These are phyloP conservation scores for Schizochytrium sp. DNA, from an alignment of 108 stramenopile species.

Conservation along the genomic window DNA sequence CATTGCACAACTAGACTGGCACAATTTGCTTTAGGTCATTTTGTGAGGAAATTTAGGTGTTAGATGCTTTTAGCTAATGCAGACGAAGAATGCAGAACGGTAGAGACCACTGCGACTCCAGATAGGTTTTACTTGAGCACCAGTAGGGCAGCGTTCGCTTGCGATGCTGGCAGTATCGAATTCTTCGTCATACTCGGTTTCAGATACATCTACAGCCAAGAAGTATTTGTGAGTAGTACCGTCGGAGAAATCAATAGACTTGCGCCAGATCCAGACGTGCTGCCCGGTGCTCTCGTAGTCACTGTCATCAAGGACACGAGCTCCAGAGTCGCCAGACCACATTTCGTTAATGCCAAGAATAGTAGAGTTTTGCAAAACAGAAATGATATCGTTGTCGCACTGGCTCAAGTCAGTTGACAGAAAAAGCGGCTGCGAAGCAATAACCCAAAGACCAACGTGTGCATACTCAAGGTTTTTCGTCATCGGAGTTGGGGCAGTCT, in stretches of 20 bases:
- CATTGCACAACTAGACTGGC: too few species aligned
- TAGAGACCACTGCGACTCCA: too few species aligned
- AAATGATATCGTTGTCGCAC: not conserved
- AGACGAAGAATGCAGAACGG: too few species aligned
- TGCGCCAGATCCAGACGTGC: too few species aligned
- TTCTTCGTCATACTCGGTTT: not conserved
- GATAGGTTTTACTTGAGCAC: not conserved
- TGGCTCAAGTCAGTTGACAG: not conserved
- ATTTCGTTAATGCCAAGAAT: not conserved
- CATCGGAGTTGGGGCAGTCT: not conserved
- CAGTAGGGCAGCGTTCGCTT: not conserved
- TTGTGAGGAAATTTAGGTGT: too few species aligned
- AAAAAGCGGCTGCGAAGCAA: not conserved
- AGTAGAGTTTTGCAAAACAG: not conserved
- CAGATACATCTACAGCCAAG: too few species aligned
- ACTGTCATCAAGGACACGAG: too few species aligned
- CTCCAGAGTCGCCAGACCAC: constrained; percentile 14
- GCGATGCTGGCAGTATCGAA: not conserved
- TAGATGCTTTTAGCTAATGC: too few species aligned
- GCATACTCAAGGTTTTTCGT: not conserved
- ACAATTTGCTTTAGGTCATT: too few species aligned
- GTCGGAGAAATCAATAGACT: too few species aligned
- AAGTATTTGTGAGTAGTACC: too few species aligned
- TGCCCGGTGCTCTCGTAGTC: too few species aligned
- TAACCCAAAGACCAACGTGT: not conserved